Evolutionary conservation across 164 flowering plant genomes (phyloP).

Genomic region (Echeveria elegans): DNA sequence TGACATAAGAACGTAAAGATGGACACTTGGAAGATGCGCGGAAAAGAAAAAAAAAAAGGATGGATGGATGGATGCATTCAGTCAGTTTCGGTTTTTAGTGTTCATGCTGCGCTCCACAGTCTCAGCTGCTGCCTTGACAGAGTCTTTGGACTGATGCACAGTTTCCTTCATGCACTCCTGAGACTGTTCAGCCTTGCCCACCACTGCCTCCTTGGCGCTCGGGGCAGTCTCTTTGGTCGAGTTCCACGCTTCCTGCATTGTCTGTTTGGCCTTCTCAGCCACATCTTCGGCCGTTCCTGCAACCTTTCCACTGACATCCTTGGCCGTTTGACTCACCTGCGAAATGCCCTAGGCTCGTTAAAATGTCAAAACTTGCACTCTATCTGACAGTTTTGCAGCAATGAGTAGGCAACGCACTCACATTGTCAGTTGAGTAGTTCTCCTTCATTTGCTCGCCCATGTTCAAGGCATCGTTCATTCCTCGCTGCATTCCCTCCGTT

Average conservation of each 20-base stretch:
- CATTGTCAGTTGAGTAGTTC: conserved; percentile 2
- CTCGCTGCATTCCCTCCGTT: conserved; percentile 4
- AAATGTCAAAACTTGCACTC: neutral
- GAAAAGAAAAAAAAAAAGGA: too few species aligned
- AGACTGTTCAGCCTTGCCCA: conserved; percentile 5
- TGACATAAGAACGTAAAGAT: too few species aligned
- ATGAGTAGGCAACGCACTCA: neutral
- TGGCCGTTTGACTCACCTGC: neutral
- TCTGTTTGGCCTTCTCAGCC: conserved; percentile 8
- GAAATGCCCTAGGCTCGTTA: neutral
- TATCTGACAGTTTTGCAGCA: too few species aligned
- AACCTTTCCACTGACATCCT: neutral
- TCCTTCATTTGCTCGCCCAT: conserved; percentile 1
- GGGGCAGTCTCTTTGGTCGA: conserved; percentile 3
- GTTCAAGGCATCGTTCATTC: neutral
- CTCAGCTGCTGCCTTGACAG: conserved; percentile 4
- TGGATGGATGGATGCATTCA: neutral
- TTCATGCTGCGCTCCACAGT: conserved; percentile 9
- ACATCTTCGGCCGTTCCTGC: conserved; percentile 3
- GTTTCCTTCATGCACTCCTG: neutral
- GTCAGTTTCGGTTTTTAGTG: conserved; percentile 5
- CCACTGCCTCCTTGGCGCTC: conserved; percentile 1
- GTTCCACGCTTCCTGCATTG: conserved; percentile 8
- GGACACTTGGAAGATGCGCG: too few species aligned
- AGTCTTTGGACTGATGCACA: neutral